These are phyloP conservation scores for Helicostylum pulchrum DNA, from an alignment of 192 early-diverging fungal species.

Conservation along the genomic window DNA sequence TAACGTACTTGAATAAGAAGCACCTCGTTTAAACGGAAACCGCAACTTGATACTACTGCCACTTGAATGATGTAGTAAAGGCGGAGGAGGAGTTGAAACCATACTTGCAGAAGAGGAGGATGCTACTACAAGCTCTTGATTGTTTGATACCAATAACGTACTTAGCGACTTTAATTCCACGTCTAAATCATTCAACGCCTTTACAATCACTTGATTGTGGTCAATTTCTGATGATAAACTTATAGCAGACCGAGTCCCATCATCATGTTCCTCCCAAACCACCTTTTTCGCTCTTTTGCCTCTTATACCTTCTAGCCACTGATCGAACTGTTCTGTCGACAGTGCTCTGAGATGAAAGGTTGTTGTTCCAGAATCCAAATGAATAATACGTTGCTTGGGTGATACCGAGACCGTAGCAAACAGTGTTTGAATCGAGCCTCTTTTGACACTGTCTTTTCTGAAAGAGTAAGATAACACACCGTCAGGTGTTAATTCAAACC, in stretches of 20 bases:
- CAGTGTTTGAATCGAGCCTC: slow-evolving; percentile 59
- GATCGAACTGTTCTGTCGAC: background rate
- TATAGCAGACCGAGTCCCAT: background rate
- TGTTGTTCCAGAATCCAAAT: slow-evolving; percentile 78
- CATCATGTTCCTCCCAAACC: background rate
- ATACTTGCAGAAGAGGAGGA: too few species aligned
- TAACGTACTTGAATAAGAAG: background rate
- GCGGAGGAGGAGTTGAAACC: background rate
- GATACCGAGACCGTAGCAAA: slow-evolving; percentile 58
- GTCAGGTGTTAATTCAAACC: slow-evolving; percentile 70
- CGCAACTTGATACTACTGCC: background rate
- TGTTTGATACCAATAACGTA: background rate
- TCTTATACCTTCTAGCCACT: background rate
- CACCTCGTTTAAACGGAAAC: background rate
- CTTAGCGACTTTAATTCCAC: background rate
- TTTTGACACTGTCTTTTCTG: slow-evolving; percentile 56
- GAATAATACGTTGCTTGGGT: slow-evolving; percentile 64
- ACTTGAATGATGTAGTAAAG: background rate
- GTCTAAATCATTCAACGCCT: background rate
- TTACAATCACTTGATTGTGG: background rate
- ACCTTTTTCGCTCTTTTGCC: background rate
- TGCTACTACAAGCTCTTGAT: background rate
- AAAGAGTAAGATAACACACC: slow-evolving; percentile 77
- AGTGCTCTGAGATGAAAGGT: slow-evolving; percentile 62
- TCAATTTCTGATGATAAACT: background rate